Evolutionary conservation across 352 stramenopile genomes (phyloP).

Genomic region (Globisporangium paddicum): DNA sequence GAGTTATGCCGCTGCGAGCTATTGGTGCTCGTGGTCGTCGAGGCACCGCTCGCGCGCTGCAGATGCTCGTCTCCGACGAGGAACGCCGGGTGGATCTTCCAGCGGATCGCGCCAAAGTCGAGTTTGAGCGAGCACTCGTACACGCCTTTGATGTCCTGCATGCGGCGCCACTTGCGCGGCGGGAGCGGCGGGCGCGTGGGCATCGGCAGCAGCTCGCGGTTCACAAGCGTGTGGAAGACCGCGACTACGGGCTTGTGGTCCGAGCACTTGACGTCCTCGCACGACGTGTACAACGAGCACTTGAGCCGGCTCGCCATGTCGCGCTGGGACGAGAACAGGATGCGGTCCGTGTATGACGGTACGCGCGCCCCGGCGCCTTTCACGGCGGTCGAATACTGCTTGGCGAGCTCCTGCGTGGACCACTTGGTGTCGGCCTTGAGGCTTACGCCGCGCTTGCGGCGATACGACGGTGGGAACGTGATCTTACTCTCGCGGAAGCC

Average conservation of each 20-base stretch:
- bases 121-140: slow-evolving; percentile 54
- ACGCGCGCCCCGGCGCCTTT: slow-evolving; percentile 59
- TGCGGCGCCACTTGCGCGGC: slow-evolving; percentile 31
- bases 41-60: slow-evolving; percentile 11
- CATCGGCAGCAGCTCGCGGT: slow-evolving; percentile 50
- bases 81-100: slow-evolving; percentile 30
- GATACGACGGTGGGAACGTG: slow-evolving; percentile 72
- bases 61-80: slow-evolving; percentile 12
- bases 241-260: slow-evolving; percentile 84
- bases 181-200: slow-evolving; percentile 36
- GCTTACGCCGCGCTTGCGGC: slow-evolving; percentile 41
- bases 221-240: slow-evolving; percentile 64
- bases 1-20: not conserved
- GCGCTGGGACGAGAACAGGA: slow-evolving; percentile 76
- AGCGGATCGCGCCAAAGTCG: slow-evolving; percentile 44
- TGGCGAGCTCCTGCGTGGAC: slow-evolving; percentile 21
- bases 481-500: slow-evolving; percentile 76
- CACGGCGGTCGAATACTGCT: slow-evolving; percentile 57
- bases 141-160: slow-evolving; percentile 47
- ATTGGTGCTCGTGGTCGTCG: not conserved
- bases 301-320: slow-evolving; percentile 61
- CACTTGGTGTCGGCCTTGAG: slow-evolving; percentile 10
- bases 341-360: slow-evolving; percentile 89
- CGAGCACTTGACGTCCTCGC: slow-evolving; percentile 64
- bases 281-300: slow-evolving; percentile 67